These are phyloP conservation scores for Trypanosoma boissoni DNA, from an alignment of 208 protist species.

Conservation along the genomic window DNA sequence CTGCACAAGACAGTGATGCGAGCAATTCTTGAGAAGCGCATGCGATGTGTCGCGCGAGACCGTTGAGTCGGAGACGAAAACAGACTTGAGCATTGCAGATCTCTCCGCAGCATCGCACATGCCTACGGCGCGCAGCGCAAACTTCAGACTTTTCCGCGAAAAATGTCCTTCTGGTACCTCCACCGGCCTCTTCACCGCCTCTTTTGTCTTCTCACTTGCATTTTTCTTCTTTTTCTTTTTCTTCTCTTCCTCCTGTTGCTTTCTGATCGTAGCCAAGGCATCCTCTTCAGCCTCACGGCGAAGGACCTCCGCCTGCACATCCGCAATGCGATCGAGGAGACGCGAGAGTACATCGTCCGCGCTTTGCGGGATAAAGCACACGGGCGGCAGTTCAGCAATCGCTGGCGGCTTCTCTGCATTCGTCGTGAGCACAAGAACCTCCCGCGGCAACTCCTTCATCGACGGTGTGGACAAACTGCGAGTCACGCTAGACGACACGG, in stretches of 20 bases:
- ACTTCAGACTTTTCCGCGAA: slow-evolving; percentile 19
- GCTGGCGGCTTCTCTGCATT: slow-evolving; percentile 32
- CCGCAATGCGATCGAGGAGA: slow-evolving; percentile 45
- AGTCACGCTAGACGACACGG: neutral
- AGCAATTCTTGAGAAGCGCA: slow-evolving; percentile 2
- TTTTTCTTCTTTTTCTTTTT: slow-evolving; percentile 13
- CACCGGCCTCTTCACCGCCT: neutral
- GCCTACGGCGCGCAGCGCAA: slow-evolving; percentile 24
- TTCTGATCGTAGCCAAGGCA: neutral
- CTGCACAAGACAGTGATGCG: slow-evolving; percentile 21
- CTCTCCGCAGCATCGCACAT: slow-evolving; percentile 10
- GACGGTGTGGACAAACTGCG: neutral
- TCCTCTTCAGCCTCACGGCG: neutral
- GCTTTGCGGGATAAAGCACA: slow-evolving; percentile 37
- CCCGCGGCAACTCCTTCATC: slow-evolving; percentile 19
- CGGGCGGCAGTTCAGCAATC: slow-evolving; percentile 31
- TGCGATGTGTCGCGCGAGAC: slow-evolving; percentile 4
- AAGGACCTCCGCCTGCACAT: slow-evolving; percentile 28
- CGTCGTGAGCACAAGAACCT: slow-evolving; percentile 43
- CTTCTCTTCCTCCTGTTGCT: slow-evolving; percentile 15
- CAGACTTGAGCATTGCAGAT: neutral
- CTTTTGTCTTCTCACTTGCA: slow-evolving; percentile 7
- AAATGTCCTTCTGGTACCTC: slow-evolving; percentile 6
- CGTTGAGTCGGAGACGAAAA: neutral
- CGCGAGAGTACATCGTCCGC: slow-evolving; percentile 41